A percentile compares a stretch with the other conserved stretches of the same genome.
Evolutionary conservation across 1,284 basidiomycete species (phyloP).

Genomic region (Fomitopsis schrenkii): DNA sequence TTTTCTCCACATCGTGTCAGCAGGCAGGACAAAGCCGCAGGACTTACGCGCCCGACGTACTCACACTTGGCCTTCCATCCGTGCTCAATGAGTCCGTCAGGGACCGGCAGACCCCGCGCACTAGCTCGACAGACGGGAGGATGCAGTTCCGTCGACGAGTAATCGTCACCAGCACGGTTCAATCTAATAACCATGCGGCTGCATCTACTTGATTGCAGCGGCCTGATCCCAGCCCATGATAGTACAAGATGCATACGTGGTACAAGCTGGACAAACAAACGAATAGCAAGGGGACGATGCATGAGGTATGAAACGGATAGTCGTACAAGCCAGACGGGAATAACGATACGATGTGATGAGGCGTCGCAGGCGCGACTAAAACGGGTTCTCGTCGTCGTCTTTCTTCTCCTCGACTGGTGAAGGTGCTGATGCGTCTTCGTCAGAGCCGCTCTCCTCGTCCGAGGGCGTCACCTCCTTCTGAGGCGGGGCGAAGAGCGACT

Average conservation of each 20-base stretch:
- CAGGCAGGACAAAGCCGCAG: too few species aligned
- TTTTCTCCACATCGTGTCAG: too few species aligned
- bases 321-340: conserved; percentile 18
- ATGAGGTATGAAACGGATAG: conserved; percentile 6
- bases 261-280: conserved; percentile 3
- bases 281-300: background rate
- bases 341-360: conserved; percentile 6
- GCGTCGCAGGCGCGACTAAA: conserved; percentile 15
- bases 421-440: conserved; percentile 25
- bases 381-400: conserved; percentile 30
- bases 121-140: too few species aligned
- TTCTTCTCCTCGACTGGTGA: conserved; percentile 19
- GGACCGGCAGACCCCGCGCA: too few species aligned
- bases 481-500: conserved; percentile 47
- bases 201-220: background rate
- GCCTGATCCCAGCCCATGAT: background rate
- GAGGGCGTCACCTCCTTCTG: conserved; percentile 29
- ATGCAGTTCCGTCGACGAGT: too few species aligned
- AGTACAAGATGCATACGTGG: conserved; percentile 2
- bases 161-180: too few species aligned
- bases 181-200: background rate
- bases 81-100: too few species aligned
- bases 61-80: too few species aligned
- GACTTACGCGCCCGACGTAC: too few species aligned
- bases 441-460: conserved; percentile 24